These are phyloP conservation scores for Acer campestre DNA, from an alignment of 345 rosid genomes.

Conservation along the genomic window DNA sequence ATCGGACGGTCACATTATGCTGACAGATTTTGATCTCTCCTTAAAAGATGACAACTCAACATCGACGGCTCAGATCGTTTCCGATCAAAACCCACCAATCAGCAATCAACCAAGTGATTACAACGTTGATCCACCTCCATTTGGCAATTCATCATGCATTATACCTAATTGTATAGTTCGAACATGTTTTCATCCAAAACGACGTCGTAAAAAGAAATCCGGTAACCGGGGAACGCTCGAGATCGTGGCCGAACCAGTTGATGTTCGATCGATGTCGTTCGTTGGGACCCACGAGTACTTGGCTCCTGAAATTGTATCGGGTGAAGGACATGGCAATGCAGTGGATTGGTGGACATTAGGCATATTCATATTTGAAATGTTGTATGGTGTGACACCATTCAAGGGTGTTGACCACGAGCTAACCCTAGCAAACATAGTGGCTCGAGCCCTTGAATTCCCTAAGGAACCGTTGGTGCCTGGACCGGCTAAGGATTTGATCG, in stretches of 20 bases:
- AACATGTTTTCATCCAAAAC: slow-evolving; percentile 46
- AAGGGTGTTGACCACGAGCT: slow-evolving; percentile 58
- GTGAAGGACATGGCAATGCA: slow-evolving; percentile 68
- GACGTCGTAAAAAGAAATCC: slow-evolving; percentile 33
- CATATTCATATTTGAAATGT: slow-evolving; percentile 56
- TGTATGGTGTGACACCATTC: slow-evolving; percentile 59
- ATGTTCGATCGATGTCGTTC: slow-evolving; percentile 64
- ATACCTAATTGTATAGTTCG: slow-evolving; percentile 61
- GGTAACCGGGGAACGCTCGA: slow-evolving; percentile 33
- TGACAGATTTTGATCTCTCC: slow-evolving; percentile 71
- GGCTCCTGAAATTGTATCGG: slow-evolving; percentile 65
- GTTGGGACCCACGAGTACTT: slow-evolving; percentile 72
- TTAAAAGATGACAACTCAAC: slow-evolving; percentile 43
- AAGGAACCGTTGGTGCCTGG: slow-evolving; percentile 51
- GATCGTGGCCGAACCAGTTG: slow-evolving; percentile 63
- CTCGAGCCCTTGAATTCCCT: slow-evolving; percentile 66
- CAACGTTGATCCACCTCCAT: slow-evolving; percentile 17
- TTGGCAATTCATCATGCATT: slow-evolving; percentile 49
- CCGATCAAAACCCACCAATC: slow-evolving; percentile 17
- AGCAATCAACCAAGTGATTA: background rate
- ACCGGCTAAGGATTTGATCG: slow-evolving; percentile 52
- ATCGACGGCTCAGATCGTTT: slow-evolving; percentile 45
- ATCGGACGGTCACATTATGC: slow-evolving; percentile 67
- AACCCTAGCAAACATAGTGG: slow-evolving; percentile 61
- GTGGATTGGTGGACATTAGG: slow-evolving; percentile 84